phyloP scores from a whole-genome alignment of 2,329 filamentous ascomycete genomes.

The Colletotrichum sp. region DNA sequence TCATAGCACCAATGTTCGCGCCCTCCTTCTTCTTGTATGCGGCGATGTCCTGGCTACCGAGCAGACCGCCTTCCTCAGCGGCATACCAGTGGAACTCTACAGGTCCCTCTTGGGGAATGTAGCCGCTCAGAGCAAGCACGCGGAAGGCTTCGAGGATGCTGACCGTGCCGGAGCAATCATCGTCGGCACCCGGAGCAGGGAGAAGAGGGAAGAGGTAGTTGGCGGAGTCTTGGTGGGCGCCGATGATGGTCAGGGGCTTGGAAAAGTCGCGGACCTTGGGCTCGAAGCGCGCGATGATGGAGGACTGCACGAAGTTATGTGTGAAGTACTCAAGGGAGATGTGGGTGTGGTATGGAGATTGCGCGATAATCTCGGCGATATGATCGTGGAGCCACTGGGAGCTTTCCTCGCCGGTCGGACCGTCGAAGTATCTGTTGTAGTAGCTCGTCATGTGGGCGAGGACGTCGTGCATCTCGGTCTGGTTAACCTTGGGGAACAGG shows the following conservation, averaged over 20 bases:
- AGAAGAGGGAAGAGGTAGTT: slow-evolving; percentile 74
- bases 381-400: slow-evolving; percentile 40
- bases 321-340: slow-evolving; percentile 57
- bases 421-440: slow-evolving; percentile 63
- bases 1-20: slow-evolving; percentile 73
- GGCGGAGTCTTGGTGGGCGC: slow-evolving; percentile 76
- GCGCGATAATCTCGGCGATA: slow-evolving; percentile 36
- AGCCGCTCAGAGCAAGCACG: slow-evolving; percentile 58
- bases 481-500: slow-evolving; percentile 63
- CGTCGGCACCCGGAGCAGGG: slow-evolving; percentile 74
- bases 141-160: slow-evolving; percentile 76
- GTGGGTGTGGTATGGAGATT: slow-evolving; percentile 38
- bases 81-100: slow-evolving; percentile 83
- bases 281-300: slow-evolving; percentile 72
- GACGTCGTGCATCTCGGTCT: slow-evolving; percentile 67
- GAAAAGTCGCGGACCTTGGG: slow-evolving; percentile 38
- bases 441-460: slow-evolving; percentile 66
- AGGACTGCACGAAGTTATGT: slow-evolving; percentile 73
- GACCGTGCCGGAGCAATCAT: slow-evolving; percentile 75
- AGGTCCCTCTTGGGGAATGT: slow-evolving; percentile 38
- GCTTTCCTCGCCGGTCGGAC: slow-evolving; percentile 34
- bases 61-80: slow-evolving; percentile 76
- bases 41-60: slow-evolving; percentile 68
- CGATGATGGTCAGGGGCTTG: slow-evolving; percentile 56
- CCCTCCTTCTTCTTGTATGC: slow-evolving; percentile 66